Percentiles rank a stretch among this genome's conserved stretches.
These are phyloP conservation scores for Linaria vulgaris DNA, from an alignment of 257 asterid genomes.

Conservation along the genomic window DNA sequence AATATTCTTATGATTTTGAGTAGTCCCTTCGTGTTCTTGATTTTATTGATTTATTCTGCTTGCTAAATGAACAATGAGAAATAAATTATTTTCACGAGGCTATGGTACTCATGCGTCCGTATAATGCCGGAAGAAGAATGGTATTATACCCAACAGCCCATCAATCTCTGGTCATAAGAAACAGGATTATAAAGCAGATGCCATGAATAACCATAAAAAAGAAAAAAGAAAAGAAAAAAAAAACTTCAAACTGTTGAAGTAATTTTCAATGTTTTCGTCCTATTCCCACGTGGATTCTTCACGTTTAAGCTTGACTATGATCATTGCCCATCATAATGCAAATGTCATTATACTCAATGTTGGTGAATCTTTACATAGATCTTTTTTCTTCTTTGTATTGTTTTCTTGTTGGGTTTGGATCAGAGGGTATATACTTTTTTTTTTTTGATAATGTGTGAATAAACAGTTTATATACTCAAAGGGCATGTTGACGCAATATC, in stretches of 20 bases:
- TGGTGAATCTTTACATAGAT: not conserved
- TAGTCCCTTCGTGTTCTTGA: not conserved
- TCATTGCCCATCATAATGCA: not conserved
- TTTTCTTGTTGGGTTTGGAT: not conserved
- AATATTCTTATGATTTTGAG: conserved; percentile 21
- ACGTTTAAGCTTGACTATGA: conserved; percentile 30
- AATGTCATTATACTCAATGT: not conserved
- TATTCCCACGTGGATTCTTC: conserved; percentile 37
- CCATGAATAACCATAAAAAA: conserved; percentile 24
- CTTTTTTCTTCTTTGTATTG: not conserved
- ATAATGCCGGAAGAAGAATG: conserved; percentile 23
- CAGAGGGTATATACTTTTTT: too few species aligned
- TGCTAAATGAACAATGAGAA: conserved; percentile 19
- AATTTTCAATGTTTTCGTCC: conserved; percentile 21
- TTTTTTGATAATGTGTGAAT: too few species aligned
- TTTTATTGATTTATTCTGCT: not conserved
- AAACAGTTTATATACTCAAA: too few species aligned
- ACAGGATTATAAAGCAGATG: conserved; percentile 28
- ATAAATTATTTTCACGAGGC: conserved; percentile 22
- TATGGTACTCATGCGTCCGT: too few species aligned
- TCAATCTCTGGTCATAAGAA: conserved; percentile 25
- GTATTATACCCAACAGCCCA: conserved; percentile 22
- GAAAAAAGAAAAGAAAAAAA: too few species aligned
- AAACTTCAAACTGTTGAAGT: conserved; percentile 25
- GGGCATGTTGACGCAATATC: too few species aligned